Evolutionary conservation across 2,329 filamentous ascomycete species (phyloP), one percentile per base, ranked within the genome.

Genomic region (Lachnellula arida): DNA sequence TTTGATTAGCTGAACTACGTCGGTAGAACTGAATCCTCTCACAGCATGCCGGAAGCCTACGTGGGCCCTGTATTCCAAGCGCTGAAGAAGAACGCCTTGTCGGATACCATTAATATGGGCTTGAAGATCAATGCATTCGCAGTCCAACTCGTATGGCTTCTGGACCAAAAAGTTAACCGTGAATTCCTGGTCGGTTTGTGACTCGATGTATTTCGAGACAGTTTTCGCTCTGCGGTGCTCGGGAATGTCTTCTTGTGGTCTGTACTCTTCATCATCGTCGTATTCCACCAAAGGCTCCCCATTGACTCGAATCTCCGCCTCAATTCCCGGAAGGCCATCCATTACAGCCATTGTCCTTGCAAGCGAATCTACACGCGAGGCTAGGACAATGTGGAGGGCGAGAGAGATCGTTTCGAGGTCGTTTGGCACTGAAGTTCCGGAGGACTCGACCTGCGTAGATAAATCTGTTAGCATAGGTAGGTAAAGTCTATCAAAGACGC

Each of bases 131-230:
- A 56, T 34, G 3, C 6, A 23, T 8, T 42, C 42, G 11, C 49
- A 40, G 19, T 56, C 49, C 2, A 44, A n/a, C 12, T 32, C 11
- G 28, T 19, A 48, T 5, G 48, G 22, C 9, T 4, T 2, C 9
- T 37, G 11, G 19, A 56, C 9, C 14, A 14, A 14, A 2, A 34
- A 22, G 25, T 32, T 48, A 7, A 56, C 37, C n/a, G 32, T 15
- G 25, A 56, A 56, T 44, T 56, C 49, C 25, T 46, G 22, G 15
- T 49, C 54, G 3, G 48, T 32, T 8, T 22, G 4, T 4, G 49
- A 47, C 32, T 56, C 35, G 40, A 56, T 25, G 35, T 52, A 56
- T 43, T 25, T 51, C 12, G 43, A 48, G 1, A 52, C 22, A 6
- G n/a, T 46, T n/a, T 35, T 46, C 4, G 46, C 35, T n/a, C 15